Percentiles rank a stretch among this genome's conserved stretches.
These are phyloP conservation scores for Clathrospora elynae DNA, from an alignment of 2,329 filamentous ascomycete species.

Conservation along the genomic window DNA sequence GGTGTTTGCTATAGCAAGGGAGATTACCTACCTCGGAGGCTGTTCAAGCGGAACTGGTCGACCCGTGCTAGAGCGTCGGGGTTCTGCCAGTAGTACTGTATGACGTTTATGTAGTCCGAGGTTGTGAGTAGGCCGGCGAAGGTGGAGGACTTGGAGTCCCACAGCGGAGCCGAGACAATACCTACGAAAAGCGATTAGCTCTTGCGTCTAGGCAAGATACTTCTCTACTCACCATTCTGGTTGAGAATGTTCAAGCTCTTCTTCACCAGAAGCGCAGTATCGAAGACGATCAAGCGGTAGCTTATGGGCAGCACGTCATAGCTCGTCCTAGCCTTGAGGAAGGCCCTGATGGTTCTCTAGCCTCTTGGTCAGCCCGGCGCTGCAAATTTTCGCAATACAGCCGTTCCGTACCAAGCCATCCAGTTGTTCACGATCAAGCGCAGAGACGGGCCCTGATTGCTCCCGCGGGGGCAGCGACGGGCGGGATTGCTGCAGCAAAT, in stretches of 20 bases:
- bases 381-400: background rate
- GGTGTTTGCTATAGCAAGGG: background rate
- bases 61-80: constrained; percentile 87
- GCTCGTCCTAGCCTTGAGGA: constrained; percentile 92
- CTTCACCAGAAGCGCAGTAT: constrained; percentile 92
- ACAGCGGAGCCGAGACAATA: constrained; percentile 95
- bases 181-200: constrained; percentile 58
- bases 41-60: constrained; percentile 91
- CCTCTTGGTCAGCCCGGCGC: constrained; percentile 19
- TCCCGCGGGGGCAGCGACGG: constrained; percentile 36
- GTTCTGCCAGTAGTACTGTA: constrained; percentile 98
- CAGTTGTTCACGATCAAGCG: constrained; percentile 75
- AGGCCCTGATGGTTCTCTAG: constrained; percentile 85
- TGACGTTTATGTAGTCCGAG: constrained; percentile 97
- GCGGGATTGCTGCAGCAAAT: constrained; percentile 21
- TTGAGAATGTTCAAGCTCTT: constrained; percentile 95
- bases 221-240: constrained; percentile 74
- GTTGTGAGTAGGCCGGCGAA: constrained; percentile 95
- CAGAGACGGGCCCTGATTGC: constrained; percentile 53
- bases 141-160: constrained; percentile 90
- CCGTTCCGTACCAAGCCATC: constrained; percentile 70
- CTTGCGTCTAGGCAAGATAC: background rate
- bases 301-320: constrained; percentile 97
- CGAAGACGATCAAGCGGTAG: constrained; percentile 93
- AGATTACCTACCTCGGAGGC: constrained; percentile 73